Percentiles rank a stretch among this genome's conserved stretches.
Evolutionary conservation across 306 rosid genomes (phyloP).

Genomic region (Prunus campanulata): DNA sequence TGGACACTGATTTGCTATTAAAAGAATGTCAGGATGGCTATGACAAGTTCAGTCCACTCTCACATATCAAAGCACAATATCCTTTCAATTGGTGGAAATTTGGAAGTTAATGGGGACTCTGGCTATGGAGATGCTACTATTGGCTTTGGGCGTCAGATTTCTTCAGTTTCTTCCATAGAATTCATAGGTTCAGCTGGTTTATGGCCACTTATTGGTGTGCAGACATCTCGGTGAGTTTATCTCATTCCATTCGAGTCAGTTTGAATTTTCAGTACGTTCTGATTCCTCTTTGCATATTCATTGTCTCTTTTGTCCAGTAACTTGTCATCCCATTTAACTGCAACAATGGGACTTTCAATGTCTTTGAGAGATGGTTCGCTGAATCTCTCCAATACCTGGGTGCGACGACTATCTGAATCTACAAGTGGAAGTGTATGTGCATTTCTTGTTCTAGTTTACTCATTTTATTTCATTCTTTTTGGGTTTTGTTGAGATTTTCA

Average conservation of each 20-base stretch:
- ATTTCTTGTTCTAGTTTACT: slow-evolving; percentile 15
- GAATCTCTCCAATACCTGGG: slow-evolving; percentile 89
- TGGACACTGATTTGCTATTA: slow-evolving; percentile 22
- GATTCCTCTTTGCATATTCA: not conserved
- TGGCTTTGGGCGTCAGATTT: slow-evolving; percentile 65
- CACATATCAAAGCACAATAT: slow-evolving; percentile 66
- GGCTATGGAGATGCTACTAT: slow-evolving; percentile 92
- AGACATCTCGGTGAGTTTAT: slow-evolving; percentile 71
- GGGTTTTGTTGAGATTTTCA: not conserved
- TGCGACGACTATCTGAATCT: slow-evolving; percentile 84
- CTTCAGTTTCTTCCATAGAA: slow-evolving; percentile 70
- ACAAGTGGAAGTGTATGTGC: slow-evolving; percentile 68
- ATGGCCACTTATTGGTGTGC: slow-evolving; percentile 73
- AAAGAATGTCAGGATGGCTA: slow-evolving; percentile 80
- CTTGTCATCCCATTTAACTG: slow-evolving; percentile 69
- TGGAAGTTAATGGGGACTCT: slow-evolving; percentile 64
- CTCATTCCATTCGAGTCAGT: slow-evolving; percentile 1
- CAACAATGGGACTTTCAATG: slow-evolving; percentile 75
- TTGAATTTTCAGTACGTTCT: slow-evolving; percentile 12
- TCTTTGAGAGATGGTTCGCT: slow-evolving; percentile 82
- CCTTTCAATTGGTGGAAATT: slow-evolving; percentile 67
- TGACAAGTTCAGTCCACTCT: slow-evolving; percentile 87
- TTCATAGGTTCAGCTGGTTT: slow-evolving; percentile 83
- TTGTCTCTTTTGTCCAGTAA: slow-evolving; percentile 43
- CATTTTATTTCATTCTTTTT: not conserved